Evolutionary conservation across 176 grass and related monocot species (phyloP), one percentile per base, ranked within the genome.

Genomic region (Hsuehochloa calcarea): DNA sequence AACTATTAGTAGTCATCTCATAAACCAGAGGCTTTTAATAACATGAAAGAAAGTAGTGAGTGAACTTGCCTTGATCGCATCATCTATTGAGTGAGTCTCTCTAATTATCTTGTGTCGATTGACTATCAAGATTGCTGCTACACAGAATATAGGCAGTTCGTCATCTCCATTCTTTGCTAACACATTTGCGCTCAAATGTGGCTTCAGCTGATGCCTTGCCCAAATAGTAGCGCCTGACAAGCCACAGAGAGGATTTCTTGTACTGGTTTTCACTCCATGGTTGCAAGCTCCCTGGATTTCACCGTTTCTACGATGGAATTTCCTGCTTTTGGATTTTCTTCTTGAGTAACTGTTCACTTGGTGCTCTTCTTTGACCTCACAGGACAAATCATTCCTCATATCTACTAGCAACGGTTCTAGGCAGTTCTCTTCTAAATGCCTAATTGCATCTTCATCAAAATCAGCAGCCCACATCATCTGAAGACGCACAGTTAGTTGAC

Each of bases 391-490:
- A 81, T 84, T 91, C 84, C 29, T 89, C 86, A 58, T 58, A 69
- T 88, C 61, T 55, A 95, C 68, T 38, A 88, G 74, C 79, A 98
- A 94, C 16, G 85, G 80, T 41, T 86, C 93, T 52, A 98, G 81
- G 81, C 96, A 98, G 86, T 90, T 94, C 46, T 87, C 86, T 68
- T 94, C 90, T 65, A 98, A 90, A 87, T 75, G 74, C 41, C 13
- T 85, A 71, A 79, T 89, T 62, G 88, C 74, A 76, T 85, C 91
- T 82, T 98, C 96, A 75, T 95, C 86, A 91, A 98, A 98, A 92
- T 98, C 96, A 87, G 96, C 96, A 94, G 96, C 96, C 96, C 96
- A 98, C 96, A 98, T 98, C 96, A 95, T 98, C 96, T 98, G 77
- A 80, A 81, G 74, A 72, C 80, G 22, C 29, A 27, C n/a, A 77